A percentile compares a stretch with the other conserved stretches of the same genome.
These are phyloP conservation scores for Incumbomyces lentus DNA, from an alignment of 2,329 filamentous ascomycete species.

Conservation along the genomic window DNA sequence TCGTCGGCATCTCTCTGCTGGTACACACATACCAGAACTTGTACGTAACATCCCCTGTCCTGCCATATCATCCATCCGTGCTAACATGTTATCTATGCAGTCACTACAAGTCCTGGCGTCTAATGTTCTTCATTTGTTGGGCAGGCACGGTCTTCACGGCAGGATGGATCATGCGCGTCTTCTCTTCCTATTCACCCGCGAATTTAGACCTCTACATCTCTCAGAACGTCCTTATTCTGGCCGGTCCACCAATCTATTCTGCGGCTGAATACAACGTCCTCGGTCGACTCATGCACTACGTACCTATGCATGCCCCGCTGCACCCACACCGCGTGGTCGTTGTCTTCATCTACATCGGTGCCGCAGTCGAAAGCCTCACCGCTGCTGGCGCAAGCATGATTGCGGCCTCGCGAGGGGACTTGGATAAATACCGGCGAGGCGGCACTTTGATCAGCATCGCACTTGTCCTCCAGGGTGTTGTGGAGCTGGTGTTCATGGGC, in stretches of 20 bases:
- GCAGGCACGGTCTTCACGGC: conserved; percentile 28
- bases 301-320: conserved; percentile 30
- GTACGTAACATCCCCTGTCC: conserved; percentile 14
- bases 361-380: conserved; percentile 26
- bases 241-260: conserved; percentile 29
- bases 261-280: conserved; percentile 30
- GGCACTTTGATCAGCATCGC: conserved; percentile 22
- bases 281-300: conserved; percentile 29
- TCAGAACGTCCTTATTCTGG: conserved; percentile 26
- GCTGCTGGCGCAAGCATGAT: conserved; percentile 24
- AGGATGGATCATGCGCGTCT: conserved; percentile 28
- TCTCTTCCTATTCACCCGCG: conserved; percentile 22
- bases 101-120: conserved; percentile 26
- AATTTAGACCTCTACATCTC: conserved; percentile 27
- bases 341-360: conserved; percentile 29
- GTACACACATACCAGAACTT: conserved; percentile 27
- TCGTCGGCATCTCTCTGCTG: conserved; percentile 25
- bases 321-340: conserved; percentile 28
- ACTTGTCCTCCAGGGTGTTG: conserved; percentile 25
- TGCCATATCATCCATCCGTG: not conserved
- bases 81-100: too few species aligned
- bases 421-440: conserved; percentile 18
- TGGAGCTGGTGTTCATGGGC: conserved; percentile 24
- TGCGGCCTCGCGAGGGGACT: conserved; percentile 17
- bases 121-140: conserved; percentile 29